Conservation (phyloP, 495 filamentous ascomycete genomes). For the Penicillium flavigenum region DNA sequence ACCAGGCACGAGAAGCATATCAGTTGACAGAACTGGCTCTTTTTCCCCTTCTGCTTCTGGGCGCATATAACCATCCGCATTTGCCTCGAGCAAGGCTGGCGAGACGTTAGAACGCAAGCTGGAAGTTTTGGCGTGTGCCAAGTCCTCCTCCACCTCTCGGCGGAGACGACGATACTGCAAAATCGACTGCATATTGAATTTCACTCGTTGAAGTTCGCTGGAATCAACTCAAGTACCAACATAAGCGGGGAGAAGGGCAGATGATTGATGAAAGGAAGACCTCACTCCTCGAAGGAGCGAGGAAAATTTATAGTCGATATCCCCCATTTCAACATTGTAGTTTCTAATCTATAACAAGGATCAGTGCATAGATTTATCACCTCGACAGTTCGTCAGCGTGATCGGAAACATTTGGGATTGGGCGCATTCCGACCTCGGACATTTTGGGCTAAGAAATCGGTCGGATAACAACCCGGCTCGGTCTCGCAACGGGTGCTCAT, state of each 20-base stretch:
- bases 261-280: too few relatives aligned
- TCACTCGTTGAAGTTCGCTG: background rate
- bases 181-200: conserved; percentile 8
- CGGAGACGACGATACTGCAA: conserved; percentile 9
- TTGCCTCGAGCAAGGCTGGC: background rate
- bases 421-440: too few relatives aligned
- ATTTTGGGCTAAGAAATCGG: too few relatives aligned
- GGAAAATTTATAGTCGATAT: too few relatives aligned
- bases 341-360: too few relatives aligned
- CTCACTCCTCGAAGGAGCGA: too few relatives aligned
- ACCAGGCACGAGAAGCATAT: conserved; percentile 3
- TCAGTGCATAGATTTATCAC: too few relatives aligned
- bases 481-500: too few relatives aligned
- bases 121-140: conserved; percentile 5
- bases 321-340: too few relatives aligned
- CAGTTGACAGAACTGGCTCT: background rate
- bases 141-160: conserved; percentile 17
- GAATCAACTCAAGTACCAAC: background rate
- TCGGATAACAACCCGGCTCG: too few relatives aligned
- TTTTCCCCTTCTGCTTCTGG: background rate
- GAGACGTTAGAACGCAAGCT: conserved; percentile 1
- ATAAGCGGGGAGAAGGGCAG: background rate
- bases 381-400: too few relatives aligned
- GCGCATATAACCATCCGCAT: background rate
- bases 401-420: too few relatives aligned